phyloP scores from a whole-genome alignment of 2,329 filamentous ascomycete species.

The Xylaria sp. region DNA sequence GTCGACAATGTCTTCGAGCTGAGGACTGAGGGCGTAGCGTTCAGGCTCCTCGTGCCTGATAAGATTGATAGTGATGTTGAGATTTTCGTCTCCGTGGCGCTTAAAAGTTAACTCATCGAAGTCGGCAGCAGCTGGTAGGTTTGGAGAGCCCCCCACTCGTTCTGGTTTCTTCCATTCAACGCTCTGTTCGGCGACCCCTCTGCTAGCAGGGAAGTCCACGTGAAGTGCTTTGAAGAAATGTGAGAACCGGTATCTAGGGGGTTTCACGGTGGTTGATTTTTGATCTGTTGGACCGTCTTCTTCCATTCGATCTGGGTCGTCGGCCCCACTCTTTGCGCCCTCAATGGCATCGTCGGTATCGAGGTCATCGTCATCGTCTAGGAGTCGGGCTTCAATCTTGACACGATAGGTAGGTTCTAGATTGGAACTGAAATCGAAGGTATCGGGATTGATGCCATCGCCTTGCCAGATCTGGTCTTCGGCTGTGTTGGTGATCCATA shows the following conservation, averaged over 20 bases:
- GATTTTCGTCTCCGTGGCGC: slow-evolving; percentile 88
- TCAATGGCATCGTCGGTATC: slow-evolving; percentile 58
- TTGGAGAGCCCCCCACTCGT: slow-evolving; percentile 56
- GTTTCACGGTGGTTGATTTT: slow-evolving; percentile 46
- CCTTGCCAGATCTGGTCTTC: slow-evolving; percentile 95
- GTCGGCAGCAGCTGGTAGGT: slow-evolving; percentile 69
- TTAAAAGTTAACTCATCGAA: slow-evolving; percentile 94
- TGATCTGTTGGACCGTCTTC: slow-evolving; percentile 52
- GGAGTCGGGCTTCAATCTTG: slow-evolving; percentile 85
- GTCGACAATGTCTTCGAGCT: slow-evolving; percentile 83
- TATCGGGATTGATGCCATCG: slow-evolving; percentile 69
- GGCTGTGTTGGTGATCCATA: slow-evolving; percentile 94
- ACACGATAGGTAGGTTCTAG: slow-evolving; percentile 83
- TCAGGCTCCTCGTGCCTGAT: slow-evolving; percentile 85
- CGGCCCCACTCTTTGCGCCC: slow-evolving; percentile 51
- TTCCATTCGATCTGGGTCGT: slow-evolving; percentile 63
- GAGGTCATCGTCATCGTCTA: slow-evolving; percentile 67
- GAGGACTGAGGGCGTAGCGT: slow-evolving; percentile 78
- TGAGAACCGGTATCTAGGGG: slow-evolving; percentile 65
- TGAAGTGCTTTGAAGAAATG: slow-evolving; percentile 83
- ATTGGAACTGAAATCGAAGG: slow-evolving; percentile 81
- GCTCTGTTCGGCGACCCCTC: slow-evolving; percentile 59
- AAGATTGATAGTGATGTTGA: slow-evolving; percentile 88
- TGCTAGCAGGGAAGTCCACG: slow-evolving; percentile 72
- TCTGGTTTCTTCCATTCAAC: slow-evolving; percentile 90